These are phyloP conservation scores for Xerocomellus chrysenteron DNA, from an alignment of 768 basidiomycete species.

Conservation along the genomic window DNA sequence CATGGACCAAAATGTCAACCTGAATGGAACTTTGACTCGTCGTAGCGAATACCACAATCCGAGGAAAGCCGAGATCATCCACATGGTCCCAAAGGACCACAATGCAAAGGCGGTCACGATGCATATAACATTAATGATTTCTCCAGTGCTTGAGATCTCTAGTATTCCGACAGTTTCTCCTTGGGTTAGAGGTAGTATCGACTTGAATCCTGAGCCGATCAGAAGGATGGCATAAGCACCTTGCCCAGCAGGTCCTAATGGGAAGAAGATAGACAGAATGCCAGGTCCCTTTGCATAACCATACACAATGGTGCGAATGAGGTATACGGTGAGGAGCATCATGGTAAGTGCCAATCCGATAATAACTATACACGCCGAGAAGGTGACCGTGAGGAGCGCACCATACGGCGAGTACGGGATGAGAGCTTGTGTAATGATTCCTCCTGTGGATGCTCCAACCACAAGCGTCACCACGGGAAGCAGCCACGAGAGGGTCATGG, in stretches of 20 bases:
- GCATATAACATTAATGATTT: conserved; percentile 45
- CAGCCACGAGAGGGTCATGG: conserved; percentile 66
- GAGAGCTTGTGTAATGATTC: conserved; percentile 52
- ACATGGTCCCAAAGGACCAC: conserved; percentile 65
- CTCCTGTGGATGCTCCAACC: conserved; percentile 69
- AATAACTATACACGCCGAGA: conserved; percentile 54
- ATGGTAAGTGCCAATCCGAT: conserved; percentile 59
- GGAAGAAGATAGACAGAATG: conserved; percentile 66
- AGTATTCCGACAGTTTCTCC: conserved; percentile 38
- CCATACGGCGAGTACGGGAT: conserved; percentile 41
- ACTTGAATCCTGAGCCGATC: conserved; percentile 50
- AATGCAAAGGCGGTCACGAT: conserved; percentile 50
- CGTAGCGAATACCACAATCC: conserved; percentile 45
- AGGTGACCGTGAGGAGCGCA: conserved; percentile 54
- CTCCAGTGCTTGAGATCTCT: conserved; percentile 32
- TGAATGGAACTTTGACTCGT: conserved; percentile 47
- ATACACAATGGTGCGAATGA: conserved; percentile 55
- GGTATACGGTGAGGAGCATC: conserved; percentile 66
- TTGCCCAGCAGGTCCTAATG: conserved; percentile 72
- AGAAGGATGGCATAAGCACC: conserved; percentile 56
- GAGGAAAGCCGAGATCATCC: conserved; percentile 56
- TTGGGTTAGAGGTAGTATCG: conserved; percentile 35
- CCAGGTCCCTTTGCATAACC: conserved; percentile 49
- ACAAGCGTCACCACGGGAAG: conserved; percentile 75
- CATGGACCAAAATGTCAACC: conserved; percentile 61